Percentiles rank a stretch among this genome's conserved stretches.
Evolutionary conservation across 164 flowering plant species (phyloP).

Genomic region (Stephania yunnanensis): DNA sequence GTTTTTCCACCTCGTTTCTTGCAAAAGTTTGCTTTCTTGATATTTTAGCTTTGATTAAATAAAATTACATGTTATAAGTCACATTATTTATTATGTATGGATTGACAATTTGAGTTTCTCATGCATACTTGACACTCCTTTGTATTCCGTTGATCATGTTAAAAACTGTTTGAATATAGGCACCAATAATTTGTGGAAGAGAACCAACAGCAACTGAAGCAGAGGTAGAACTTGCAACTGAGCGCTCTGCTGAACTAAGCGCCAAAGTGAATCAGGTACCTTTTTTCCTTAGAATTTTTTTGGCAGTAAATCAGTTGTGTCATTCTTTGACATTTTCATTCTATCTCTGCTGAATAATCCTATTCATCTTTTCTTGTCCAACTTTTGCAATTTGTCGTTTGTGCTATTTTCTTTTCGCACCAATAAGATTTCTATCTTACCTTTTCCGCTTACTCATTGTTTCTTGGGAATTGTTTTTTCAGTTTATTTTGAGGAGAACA

Average conservation of each 20-base stretch:
- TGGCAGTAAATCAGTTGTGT: neutral
- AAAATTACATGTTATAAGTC: neutral
- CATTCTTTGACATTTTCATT: neutral
- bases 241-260: slow-evolving; percentile 84
- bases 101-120: neutral
- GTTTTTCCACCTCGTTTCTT: neutral
- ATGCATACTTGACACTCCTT: neutral
- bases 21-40: neutral
- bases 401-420: neutral
- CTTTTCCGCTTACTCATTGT: neutral
- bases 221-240: slow-evolving; percentile 63
- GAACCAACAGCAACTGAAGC: slow-evolving; percentile 83
- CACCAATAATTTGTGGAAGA: slow-evolving; percentile 87
- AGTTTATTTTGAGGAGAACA: slow-evolving; percentile 95
- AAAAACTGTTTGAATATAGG: slow-evolving; percentile 27
- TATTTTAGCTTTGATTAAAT: neutral
- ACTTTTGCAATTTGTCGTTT: neutral
- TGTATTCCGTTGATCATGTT: neutral
- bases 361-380: neutral
- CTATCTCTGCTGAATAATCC: neutral
- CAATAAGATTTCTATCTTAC: neutral
- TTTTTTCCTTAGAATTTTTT: neutral
- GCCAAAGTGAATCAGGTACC: slow-evolving; percentile 91
- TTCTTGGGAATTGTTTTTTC: slow-evolving; percentile 22
- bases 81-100: neutral